Base-by-base conservation (phyloP, 2,329 filamentous ascomycete species). In the Stylonectria norvegica region DNA sequence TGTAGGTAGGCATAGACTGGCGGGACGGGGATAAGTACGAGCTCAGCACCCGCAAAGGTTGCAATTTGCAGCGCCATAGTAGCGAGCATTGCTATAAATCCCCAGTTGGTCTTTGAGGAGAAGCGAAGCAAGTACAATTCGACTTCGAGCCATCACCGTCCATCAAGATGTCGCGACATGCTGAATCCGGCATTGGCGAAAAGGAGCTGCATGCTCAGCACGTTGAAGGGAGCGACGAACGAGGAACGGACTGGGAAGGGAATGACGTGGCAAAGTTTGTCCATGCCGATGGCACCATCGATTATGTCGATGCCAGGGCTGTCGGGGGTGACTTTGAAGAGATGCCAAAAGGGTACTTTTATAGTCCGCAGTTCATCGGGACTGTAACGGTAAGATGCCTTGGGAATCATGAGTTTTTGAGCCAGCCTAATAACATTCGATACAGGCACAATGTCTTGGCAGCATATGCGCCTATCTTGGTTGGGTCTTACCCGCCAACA, bases 261-360 rank as follows among this genome's bases (percentile, higher is more conserved):
- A 7, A 8, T 12, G 38, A 46, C 15, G 52, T 53, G n/a, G 51
- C 52, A 27, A 60, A 57, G 35, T 55, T 59, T 5, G 48, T 54
- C 15, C 59, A 69, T 38, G 57, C 64, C 6, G 67, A 70, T 45
- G 66, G 66, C 14, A 59, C 59, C 10, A 51, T 69, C 27, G 64
- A 69, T 54, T 59, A 63, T 33, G 56, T 70, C 41, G 67, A 69
- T 42, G 47, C 59, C 3, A 57, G 64, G 17, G 67, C 66, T 29
- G 53, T 70, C 15, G 67, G 67, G 12, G 67, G 67, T 7, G 61
- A 65, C 5, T 42, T 62, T 3, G 58, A 61, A 8, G 53, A 58
- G 11, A 65, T 70, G 65, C 66, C 65, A 4, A 38, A 42, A 31
- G 65, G 66, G 8, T 69, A 70, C 50, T 69, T 63, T 45, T 52